Conservation (phyloP, 345 rosid genomes). For the Salix udensis region DNA sequence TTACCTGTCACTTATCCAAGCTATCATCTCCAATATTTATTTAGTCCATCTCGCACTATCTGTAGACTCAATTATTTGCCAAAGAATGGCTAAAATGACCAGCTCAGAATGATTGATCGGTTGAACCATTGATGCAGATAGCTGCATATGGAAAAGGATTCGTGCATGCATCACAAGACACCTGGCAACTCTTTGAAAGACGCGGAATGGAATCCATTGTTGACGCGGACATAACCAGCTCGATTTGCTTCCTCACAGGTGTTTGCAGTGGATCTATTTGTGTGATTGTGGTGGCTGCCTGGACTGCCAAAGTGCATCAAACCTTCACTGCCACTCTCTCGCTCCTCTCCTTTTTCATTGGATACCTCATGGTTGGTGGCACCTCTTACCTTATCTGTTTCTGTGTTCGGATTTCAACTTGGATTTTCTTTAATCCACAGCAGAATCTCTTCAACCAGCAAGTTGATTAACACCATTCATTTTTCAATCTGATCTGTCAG, state of each 20-base stretch:
- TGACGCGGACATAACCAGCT: conserved; percentile 81
- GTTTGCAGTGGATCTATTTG: conserved; percentile 94
- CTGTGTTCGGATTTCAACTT: conserved; percentile 12
- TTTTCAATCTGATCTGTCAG: conserved; percentile 34
- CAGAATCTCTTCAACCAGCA: background rate
- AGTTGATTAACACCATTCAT: conserved; percentile 8
- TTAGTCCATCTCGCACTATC: background rate
- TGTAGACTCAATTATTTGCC: background rate
- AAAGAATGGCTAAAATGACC: too few species aligned
- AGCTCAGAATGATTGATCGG: background rate
- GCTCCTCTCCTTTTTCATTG: conserved; percentile 66
- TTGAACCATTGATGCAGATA: conserved; percentile 39
- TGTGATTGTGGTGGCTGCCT: conserved; percentile 75
- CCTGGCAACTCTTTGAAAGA: conserved; percentile 69
- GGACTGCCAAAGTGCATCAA: conserved; percentile 58
- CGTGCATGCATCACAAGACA: conserved; percentile 87
- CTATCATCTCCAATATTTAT: background rate
- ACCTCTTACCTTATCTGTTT: background rate
- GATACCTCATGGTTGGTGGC: conserved; percentile 84
- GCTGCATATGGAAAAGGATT: conserved; percentile 93
- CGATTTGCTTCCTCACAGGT: conserved; percentile 89
- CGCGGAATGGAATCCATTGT: conserved; percentile 56
- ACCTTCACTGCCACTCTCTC: conserved; percentile 79
- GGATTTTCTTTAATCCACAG: background rate
- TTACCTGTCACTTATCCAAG: background rate